These are phyloP conservation scores for Irpex rosettiformis DNA, from an alignment of 1,284 basidiomycete species.

Conservation along the genomic window DNA sequence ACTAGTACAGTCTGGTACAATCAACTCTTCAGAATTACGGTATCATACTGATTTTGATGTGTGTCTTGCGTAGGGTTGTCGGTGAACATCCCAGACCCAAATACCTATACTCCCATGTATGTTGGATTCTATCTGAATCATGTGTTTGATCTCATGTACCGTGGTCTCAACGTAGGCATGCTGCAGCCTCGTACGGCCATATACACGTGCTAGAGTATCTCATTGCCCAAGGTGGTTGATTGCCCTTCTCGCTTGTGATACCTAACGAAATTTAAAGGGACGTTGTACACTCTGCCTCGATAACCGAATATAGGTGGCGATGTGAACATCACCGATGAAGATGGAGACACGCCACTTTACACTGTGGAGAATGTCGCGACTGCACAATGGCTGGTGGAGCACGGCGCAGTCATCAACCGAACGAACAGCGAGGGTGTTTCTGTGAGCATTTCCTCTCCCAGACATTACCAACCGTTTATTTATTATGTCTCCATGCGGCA, in stretches of 20 bases:
- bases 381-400: constrained; percentile 74
- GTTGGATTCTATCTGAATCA: constrained; percentile 21
- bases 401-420: constrained; percentile 68
- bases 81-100: constrained; percentile 72
- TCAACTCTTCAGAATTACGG: background rate
- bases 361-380: constrained; percentile 83
- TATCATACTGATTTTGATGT: constrained; percentile 13
- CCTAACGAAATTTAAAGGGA: constrained; percentile 1
- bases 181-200: constrained; percentile 91
- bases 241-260: background rate
- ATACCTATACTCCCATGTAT: constrained; percentile 87
- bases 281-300: constrained; percentile 4
- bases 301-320: constrained; percentile 60
- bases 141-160: background rate
- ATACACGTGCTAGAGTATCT: constrained; percentile 76
- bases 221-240: constrained; percentile 56
- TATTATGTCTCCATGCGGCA: background rate
- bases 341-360: constrained; percentile 90
- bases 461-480: constrained; percentile 2
- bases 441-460: constrained; percentile 42
- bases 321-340: constrained; percentile 82
- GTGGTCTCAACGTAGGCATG: constrained; percentile 56
- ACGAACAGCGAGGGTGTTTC: constrained; percentile 72
- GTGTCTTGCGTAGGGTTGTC: constrained; percentile 48
- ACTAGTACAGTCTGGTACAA: constrained; percentile 9